Base-by-base conservation (phyloP, 345 rosid genomes). In the Eucalyptus curtisii region DNA sequence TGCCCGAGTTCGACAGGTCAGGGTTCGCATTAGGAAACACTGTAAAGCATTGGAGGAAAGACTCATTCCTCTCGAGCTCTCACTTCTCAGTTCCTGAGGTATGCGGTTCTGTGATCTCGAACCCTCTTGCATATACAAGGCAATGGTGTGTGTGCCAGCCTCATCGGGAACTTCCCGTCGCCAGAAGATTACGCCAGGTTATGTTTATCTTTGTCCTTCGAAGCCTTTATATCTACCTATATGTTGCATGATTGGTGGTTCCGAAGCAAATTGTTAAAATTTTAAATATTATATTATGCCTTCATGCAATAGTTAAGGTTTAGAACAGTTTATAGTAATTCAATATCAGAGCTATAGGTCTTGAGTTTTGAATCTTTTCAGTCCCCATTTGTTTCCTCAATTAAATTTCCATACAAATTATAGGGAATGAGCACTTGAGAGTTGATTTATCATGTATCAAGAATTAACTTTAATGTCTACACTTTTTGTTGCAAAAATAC, bases 11-110 rank as follows among this genome's bases (percentile, higher is more conserved):
- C 3, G 40, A 64, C 76, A 15, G 76, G 76, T 31, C 6, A n/a
- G 76, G 76, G n/a, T 64, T 64, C 76, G 37, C 37, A 64, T n/a
- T 8, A n/a, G 20, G 76, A 14, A 64, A 7, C 20, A 4, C 84
- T 93, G 96, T 95, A 96, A 96, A 92, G 94, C 97, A 86, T 92
- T 97, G 95, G 99, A 97, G 91, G 99, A 92, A 7, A 64, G 76
- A 15, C 33, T 64, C 37, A 64, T 64, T n/a, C 19, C 17, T 42
- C 99, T 96, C 89, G 97, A 96, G 92, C 98, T 97, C 89, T n/a
- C n/a, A n/a, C n/a, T n/a, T n/a, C n/a, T 95, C 98, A 52, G 95
- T 97, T 91, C 76, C 76, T 13, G 98, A 96, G 99, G 99, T 97
- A 88, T 61, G 89, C 76, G 80, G 87, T 85, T 40, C 86, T 30